phyloP scores from a whole-genome alignment of 805 yeast genomes.

The Candida montana region DNA sequence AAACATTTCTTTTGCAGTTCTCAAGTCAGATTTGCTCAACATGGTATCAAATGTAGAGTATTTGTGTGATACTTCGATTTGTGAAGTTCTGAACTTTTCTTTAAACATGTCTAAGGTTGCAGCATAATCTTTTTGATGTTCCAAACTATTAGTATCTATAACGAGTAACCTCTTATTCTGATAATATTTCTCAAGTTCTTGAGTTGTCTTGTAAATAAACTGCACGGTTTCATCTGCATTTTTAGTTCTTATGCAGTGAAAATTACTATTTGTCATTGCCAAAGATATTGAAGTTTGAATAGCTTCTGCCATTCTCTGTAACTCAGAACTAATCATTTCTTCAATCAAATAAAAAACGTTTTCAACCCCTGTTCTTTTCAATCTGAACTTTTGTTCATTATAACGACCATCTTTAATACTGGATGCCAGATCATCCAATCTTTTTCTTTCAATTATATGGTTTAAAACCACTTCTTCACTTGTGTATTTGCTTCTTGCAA shows the following conservation, averaged over 20 bases:
- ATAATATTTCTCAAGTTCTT: constrained; percentile 37
- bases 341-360: constrained; percentile 77
- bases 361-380: constrained; percentile 61
- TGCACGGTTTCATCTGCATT: constrained; percentile 70
- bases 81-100: constrained; percentile 33
- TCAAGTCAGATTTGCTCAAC: constrained; percentile 62
- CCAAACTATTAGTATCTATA: constrained; percentile 44
- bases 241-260: constrained; percentile 62
- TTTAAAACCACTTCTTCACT: constrained; percentile 66
- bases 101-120: constrained; percentile 38
- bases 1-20: constrained; percentile 72
- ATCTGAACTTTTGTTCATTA: constrained; percentile 77
- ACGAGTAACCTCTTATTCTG: constrained; percentile 38
- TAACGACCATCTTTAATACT: constrained; percentile 88
- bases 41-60: constrained; percentile 56
- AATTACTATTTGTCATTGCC: constrained; percentile 59
- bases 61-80: constrained; percentile 39
- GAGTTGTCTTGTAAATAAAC: constrained; percentile 48
- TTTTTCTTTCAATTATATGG: constrained; percentile 83
- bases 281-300: constrained; percentile 72
- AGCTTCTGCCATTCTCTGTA: constrained; percentile 50
- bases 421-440: constrained; percentile 76
- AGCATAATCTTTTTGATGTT: constrained; percentile 47
- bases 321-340: constrained; percentile 49
- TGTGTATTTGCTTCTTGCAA: constrained; percentile 60